Base-by-base conservation (phyloP, 83 land plant species). In the Diphasiastrum complanatum region DNA sequence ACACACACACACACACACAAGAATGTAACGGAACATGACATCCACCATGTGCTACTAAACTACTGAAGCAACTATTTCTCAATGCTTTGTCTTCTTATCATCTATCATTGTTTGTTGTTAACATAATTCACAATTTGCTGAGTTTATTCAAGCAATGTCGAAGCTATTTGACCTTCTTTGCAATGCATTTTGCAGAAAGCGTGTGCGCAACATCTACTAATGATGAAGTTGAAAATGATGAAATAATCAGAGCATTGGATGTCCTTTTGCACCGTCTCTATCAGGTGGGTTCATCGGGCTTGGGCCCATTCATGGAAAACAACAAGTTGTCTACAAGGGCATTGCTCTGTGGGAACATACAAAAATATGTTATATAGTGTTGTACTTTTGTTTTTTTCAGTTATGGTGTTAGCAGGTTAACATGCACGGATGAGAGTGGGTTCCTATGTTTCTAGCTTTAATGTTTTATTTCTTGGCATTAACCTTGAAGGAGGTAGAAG, bases 231-330 rank as follows among this genome's bases (percentile, higher is more conserved):
- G 77, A 67, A 80, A 77, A 55, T 54, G 75, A 72, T 56, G 58
- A n/a, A n/a, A n/a, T n/a, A n/a, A n/a, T n/a, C n/a, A 59, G 30
- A 65, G 56, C 63, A 69, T 66, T 54, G 79, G 67, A 59, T 71
- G 60, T 45, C 73, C 78, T 51, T 76, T 61, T 67, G 80, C 90
- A 64, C 84, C 86, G 62, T 74, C 79, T 45, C 78, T 83, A 82
- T 86, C 89, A 85, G 89, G 95, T 87, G 86, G 90, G 95, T 88
- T 85, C 77, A 70, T 65, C 81, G 79, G 75, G 78, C 65, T 73
- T 75, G 76, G 86, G 80, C 75, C 67, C 80, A 47, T 76, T 69
- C 87, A 84, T 71, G 48, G 75, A 73, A 61, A 83, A 71, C 40
- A 51, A 72, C n/a, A n/a, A n/a, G n/a, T n/a, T 83, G 70, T 70